phyloP scores from a whole-genome alignment of 2,329 filamentous ascomycete species.

The Cordyceps tenuipes region DNA sequence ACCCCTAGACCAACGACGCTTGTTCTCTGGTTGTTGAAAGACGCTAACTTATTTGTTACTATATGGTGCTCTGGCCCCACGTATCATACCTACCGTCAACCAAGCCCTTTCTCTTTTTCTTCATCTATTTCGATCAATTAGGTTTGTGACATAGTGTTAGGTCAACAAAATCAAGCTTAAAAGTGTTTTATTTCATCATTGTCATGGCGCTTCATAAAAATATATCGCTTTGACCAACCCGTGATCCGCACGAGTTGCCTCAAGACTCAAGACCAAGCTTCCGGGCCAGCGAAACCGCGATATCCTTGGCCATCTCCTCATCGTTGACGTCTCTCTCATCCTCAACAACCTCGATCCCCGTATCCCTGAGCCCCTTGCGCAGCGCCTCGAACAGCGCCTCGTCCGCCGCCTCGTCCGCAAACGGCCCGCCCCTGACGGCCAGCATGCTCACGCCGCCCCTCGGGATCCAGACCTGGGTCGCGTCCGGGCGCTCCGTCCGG shows the following conservation, averaged over 20 bases:
- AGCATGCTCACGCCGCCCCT: slow-evolving; percentile 54
- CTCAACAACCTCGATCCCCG: slow-evolving; percentile 39
- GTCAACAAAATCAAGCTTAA: too few species aligned
- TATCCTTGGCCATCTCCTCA: slow-evolving; percentile 36
- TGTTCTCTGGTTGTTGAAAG: neutral
- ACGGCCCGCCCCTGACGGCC: slow-evolving; percentile 42
- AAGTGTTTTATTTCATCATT: neutral
- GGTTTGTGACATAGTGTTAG: too few species aligned
- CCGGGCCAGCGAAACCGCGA: slow-evolving; percentile 33
- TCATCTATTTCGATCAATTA: too few species aligned
- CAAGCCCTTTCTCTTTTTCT: too few species aligned
- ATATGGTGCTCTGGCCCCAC: neutral
- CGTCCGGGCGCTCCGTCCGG: slow-evolving; percentile 27
- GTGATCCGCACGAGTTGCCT: neutral
- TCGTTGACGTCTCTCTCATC: slow-evolving; percentile 48
- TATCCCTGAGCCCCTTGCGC: slow-evolving; percentile 37
- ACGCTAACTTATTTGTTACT: slow-evolving; percentile 1
- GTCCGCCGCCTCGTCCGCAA: slow-evolving; percentile 37
- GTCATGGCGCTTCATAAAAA: neutral
- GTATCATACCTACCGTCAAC: neutral
- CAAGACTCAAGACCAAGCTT: slow-evolving; percentile 18
- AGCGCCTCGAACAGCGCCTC: slow-evolving; percentile 46
- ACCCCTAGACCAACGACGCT: slow-evolving; percentile 21
- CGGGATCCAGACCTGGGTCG: slow-evolving; percentile 51
- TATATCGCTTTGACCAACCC: neutral